Evolutionary conservation across 1,284 basidiomycete species (phyloP).

Genomic region (Trichosporon coremiiforme): DNA sequence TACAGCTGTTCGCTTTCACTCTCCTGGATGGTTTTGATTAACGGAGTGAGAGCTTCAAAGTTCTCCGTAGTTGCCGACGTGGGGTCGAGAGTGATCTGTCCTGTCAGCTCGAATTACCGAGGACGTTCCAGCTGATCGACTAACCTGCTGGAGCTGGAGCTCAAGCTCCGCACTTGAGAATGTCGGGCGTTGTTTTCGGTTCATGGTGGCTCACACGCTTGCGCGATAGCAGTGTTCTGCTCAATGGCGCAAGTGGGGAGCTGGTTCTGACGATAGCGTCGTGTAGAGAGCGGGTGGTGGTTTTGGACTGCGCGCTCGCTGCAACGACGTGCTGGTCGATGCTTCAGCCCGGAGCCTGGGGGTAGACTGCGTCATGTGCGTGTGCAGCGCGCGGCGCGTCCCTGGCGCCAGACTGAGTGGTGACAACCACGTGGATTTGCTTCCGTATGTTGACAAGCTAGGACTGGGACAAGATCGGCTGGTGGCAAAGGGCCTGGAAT

Average conservation of each 20-base stretch:
- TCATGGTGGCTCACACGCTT: slow-evolving; percentile 37
- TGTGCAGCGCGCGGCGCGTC: slow-evolving; percentile 5
- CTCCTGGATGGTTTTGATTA: slow-evolving; percentile 89
- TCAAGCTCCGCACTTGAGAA: slow-evolving; percentile 56
- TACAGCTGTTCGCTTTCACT: slow-evolving; percentile 89
- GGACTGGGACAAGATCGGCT: not conserved
- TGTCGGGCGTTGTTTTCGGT: slow-evolving; percentile 48
- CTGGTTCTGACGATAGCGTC: not conserved
- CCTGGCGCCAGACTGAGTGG: not conserved
- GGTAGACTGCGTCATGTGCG: not conserved
- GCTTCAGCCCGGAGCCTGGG: too few relatives aligned
- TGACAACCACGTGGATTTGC: not conserved
- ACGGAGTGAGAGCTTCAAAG: slow-evolving; percentile 85
- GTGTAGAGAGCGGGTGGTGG: not conserved
- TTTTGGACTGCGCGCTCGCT: not conserved
- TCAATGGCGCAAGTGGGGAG: not conserved
- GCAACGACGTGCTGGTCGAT: not conserved
- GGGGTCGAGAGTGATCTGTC: slow-evolving; percentile 52
- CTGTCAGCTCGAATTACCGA: not conserved
- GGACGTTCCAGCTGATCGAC: slow-evolving; percentile 3
- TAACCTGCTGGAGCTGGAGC: slow-evolving; percentile 55
- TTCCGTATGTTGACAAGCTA: not conserved
- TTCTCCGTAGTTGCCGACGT: slow-evolving; percentile 64
- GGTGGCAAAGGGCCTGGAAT: slow-evolving; percentile 12
- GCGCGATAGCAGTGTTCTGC: not conserved